Conservation (phyloP, 306 rosid species). For the Cicer cuneatum region DNA sequence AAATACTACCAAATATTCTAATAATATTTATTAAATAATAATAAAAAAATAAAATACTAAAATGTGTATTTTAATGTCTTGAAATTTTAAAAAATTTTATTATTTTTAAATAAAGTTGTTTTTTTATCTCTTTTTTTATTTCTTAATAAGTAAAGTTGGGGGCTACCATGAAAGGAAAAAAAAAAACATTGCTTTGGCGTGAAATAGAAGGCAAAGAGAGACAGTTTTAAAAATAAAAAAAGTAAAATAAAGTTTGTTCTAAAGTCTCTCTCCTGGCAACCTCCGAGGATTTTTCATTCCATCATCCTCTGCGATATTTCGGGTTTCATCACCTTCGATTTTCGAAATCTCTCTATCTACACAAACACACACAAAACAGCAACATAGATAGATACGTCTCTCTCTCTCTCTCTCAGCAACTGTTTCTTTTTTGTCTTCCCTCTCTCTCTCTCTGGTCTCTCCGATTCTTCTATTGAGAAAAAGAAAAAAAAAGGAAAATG, state of each 20-base stretch:
- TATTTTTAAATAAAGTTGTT: no score
- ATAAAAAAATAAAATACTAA: no score
- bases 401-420: constrained; percentile 19
- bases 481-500: constrained; percentile 46
- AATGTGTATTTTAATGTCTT: no score
- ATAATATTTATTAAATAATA: no score
- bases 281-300: constrained; percentile 47
- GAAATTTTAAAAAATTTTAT: no score
- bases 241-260: constrained; percentile 1
- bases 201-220: constrained; percentile 43
- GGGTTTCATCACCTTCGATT: not conserved
- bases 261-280: constrained; percentile 38
- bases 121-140: no score
- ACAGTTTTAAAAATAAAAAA: not conserved
- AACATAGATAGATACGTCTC: not conserved
- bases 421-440: constrained; percentile 16
- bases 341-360: not conserved
- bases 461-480: not conserved
- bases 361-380: not conserved
- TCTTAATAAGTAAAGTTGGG: no score
- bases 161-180: no score
- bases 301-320: constrained; percentile 18
- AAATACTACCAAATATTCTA: no score
- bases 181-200: constrained; percentile 47
- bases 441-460: not conserved